Base-by-base conservation (phyloP, 2,329 filamentous ascomycete genomes). In the Colletotrichum spinosum region DNA sequence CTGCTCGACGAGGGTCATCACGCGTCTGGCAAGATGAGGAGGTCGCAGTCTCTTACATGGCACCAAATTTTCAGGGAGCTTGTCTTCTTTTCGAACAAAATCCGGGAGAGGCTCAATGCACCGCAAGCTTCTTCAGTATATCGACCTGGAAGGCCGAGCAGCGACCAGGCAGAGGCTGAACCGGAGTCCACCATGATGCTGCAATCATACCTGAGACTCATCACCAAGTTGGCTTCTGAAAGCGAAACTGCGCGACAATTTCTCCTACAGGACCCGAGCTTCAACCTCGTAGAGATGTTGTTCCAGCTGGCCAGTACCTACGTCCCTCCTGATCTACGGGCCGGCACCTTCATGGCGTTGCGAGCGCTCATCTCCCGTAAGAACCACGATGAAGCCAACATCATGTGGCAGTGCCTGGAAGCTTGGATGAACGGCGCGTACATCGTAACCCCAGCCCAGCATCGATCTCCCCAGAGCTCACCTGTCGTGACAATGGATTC, bases 161-260 rank as follows among this genome's bases (percentile, higher is more conserved):
- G 82, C 15, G 89, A 91, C 49, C 86, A 91, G 66, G 89, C 93
- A 66, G 94, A 97, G 75, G 84, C 86, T 35, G 95, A 97, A 74
- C 92, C 94, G 4, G 97, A 99, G 76, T 97, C 93, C 45, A 90
- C 91, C n/a, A 92, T 97, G 79, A 97, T 99, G 93, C 84, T 99
- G 35, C 94, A 97, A 74, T 95, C 93, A 71, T 98, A 98, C 75
- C 84, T 99, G 56, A 89, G 95, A 37, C 85, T 99, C 6, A 92
- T 97, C 71, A 88, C 93, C 4, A 93, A 97, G 76, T 82, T 99
- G 9, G 90, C 91, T 67, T 84, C 86, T 25, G 89, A 95, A 73
- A 97, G 93, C 72, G 83, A 86, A 64, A 81, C 83, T 17, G 91
- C 93, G 2, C 87, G 95, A 54, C 80, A 86, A 39, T 97, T 91